A percentile compares a stretch with the other conserved stretches of the same genome.
phyloP scores from a whole-genome alignment of 2,329 filamentous ascomycete species.

The Aspergillus fijiensis region DNA sequence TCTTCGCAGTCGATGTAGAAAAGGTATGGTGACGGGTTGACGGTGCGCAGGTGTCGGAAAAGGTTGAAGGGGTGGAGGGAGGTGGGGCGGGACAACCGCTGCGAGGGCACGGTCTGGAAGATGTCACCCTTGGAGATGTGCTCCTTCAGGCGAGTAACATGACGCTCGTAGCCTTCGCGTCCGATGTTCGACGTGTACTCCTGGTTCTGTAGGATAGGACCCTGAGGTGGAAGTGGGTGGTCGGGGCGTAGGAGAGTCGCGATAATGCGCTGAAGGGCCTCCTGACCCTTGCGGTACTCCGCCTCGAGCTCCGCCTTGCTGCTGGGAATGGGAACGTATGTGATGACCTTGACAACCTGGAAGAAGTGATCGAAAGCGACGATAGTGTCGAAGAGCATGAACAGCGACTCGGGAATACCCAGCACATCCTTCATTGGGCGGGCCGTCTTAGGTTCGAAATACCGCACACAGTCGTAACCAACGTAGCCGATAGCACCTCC shows the following conservation, averaged over 20 bases:
- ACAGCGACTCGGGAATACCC: constrained; percentile 85
- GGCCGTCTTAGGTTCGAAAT: constrained; percentile 97
- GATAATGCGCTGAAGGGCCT: constrained; percentile 66
- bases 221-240: constrained; percentile 74
- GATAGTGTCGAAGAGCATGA: constrained; percentile 96
- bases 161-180: constrained; percentile 80
- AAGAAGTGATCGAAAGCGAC: constrained; percentile 94
- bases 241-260: constrained; percentile 70
- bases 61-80: constrained; percentile 96
- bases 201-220: constrained; percentile 68
- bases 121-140: constrained; percentile 93
- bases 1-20: constrained; percentile 91
- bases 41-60: constrained; percentile 91
- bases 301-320: constrained; percentile 59
- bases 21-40: constrained; percentile 95
- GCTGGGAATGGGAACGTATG: constrained; percentile 73
- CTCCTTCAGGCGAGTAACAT: constrained; percentile 81
- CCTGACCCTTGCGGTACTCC: constrained; percentile 68
- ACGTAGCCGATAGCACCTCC: constrained; percentile 96
- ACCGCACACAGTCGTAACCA: constrained; percentile 94
- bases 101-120: constrained; percentile 94
- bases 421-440: constrained; percentile 85
- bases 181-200: constrained; percentile 93
- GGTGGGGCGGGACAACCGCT: constrained; percentile 86
- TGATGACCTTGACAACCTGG: constrained; percentile 89